Base-by-base conservation (phyloP, 352 stramenopile genomes). In the Globisporangium nunn region DNA sequence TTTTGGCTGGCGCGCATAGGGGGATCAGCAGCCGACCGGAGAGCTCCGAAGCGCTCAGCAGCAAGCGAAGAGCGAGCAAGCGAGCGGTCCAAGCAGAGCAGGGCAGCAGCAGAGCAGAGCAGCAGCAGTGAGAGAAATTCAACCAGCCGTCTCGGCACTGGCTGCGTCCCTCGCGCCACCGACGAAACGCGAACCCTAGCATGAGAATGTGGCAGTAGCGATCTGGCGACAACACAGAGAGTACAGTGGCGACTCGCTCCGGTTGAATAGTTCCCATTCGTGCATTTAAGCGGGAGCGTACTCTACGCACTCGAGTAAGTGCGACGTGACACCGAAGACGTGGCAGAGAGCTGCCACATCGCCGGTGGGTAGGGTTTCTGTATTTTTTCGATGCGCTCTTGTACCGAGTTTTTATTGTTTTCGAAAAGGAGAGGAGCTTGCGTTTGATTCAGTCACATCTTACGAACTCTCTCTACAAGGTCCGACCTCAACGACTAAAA, bases 281-380 rank as follows among this genome's bases (percentile, higher is more conserved):
- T 49, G 45, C 53, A 58, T 51, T 39, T 53, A n/a, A 58, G 23
- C 33, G 17, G 12, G 30, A 6, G 14, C 35, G 31, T 54, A 58
- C 7, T 6, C 44, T 52, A 6, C 0, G 2, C 2, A 10, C 18
- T 23, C 40, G 23, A 28, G 50, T 31, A 65, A 61, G 59, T 65
- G 23, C 59, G 59, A 56, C 18, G 39, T 65, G 59, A 65, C 59
- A 48, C 47, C 47, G 49, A 57, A 23, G 59, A 65, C 59, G 59
- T 65, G 59, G 59, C 59, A 59, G 50, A 49, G n/a, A 31, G 44
- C 35, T 6, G 8, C 35, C 4, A 30, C 40, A 31, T 56, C 39
- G 37, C 41, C 17, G 1, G 49, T 11, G 30, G 48, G 30, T 40
- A 49, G 17, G 44, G 15, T 48, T 48, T 29, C 23, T 11, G 10